phyloP scores from a whole-genome alignment of 768 basidiomycete species.

The Tricholoma furcatifolium region DNA sequence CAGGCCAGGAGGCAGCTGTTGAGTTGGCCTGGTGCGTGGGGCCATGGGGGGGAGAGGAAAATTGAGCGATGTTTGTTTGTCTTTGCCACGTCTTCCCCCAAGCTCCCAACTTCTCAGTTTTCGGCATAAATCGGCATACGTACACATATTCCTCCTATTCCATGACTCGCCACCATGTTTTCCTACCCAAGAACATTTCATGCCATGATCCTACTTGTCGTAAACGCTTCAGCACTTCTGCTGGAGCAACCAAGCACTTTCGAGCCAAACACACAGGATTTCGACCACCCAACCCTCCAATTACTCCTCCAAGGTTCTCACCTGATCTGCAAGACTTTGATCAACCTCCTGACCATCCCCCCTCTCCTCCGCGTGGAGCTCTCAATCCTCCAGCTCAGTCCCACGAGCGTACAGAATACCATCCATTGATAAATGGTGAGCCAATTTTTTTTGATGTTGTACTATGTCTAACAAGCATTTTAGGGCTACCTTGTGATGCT shows the following conservation, averaged over 20 bases:
- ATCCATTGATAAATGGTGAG: constrained; percentile 3
- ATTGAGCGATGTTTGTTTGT: no score
- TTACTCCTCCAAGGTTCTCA: no score
- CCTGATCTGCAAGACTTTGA: no score
- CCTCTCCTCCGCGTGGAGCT: neutral
- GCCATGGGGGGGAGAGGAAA: neutral
- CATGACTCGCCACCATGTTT: neutral
- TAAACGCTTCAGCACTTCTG: neutral
- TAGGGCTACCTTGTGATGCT: constrained; percentile 4
- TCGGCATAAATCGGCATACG: no score
- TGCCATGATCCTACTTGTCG: neutral
- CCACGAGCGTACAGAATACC: neutral
- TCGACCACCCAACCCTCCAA: no score
- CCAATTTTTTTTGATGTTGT: neutral
- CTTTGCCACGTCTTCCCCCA: no score
- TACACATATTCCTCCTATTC: no score
- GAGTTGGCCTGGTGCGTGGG: neutral
- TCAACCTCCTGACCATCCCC: neutral
- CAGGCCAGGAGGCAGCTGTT: neutral
- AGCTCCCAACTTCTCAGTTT: no score
- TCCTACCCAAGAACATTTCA: neutral
- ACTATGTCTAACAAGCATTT: no score
- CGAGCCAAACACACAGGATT: neutral
- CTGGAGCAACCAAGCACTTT: neutral
- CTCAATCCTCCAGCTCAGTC: neutral